Conservation (phyloP, 495 filamentous ascomycete species). For the Cenococcum geophilum region DNA sequence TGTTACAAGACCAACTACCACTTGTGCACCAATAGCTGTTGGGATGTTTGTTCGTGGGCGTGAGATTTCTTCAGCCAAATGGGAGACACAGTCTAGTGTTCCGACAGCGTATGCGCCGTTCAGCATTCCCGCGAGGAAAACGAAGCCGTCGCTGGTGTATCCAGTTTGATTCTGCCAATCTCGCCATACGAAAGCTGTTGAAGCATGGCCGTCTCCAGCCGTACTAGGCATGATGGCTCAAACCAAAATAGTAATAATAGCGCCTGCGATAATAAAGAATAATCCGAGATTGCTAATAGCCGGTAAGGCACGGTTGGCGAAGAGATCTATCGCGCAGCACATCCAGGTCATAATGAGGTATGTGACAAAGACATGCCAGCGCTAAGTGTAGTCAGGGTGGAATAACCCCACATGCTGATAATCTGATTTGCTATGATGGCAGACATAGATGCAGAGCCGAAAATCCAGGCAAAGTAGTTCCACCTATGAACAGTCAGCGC, state of each 20-base stretch:
- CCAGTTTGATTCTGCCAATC: constrained; percentile 55
- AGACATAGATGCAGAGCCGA: constrained; percentile 59
- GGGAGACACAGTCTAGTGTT: constrained; percentile 61
- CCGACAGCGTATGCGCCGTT: constrained; percentile 84
- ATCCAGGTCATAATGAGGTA: constrained; percentile 65
- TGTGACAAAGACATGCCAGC: constrained; percentile 72
- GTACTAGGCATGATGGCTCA: constrained; percentile 64
- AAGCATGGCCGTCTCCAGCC: constrained; percentile 33
- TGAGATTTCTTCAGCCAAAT: constrained; percentile 79
- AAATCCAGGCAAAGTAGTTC: constrained; percentile 77
- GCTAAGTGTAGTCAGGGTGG: constrained; percentile 56
- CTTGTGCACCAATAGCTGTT: constrained; percentile 45
- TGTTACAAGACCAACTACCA: constrained; percentile 52
- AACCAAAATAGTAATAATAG: constrained; percentile 66
- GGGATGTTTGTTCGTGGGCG: constrained; percentile 59
- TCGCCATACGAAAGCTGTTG: constrained; percentile 34
- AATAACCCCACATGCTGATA: constrained; percentile 67
- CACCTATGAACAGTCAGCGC: constrained; percentile 15
- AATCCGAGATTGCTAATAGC: constrained; percentile 60
- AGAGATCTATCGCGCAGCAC: constrained; percentile 57
- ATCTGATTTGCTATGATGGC: constrained; percentile 63
- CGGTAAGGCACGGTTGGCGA: constrained; percentile 62
- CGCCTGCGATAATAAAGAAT: constrained; percentile 62
- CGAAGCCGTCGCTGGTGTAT: constrained; percentile 63
- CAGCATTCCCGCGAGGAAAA: constrained; percentile 73